Percentiles rank a stretch among this genome's conserved stretches.
These are phyloP conservation scores for Papilionanthe hybrid DNA, from an alignment of 116 monocot genomes.

Conservation along the genomic window DNA sequence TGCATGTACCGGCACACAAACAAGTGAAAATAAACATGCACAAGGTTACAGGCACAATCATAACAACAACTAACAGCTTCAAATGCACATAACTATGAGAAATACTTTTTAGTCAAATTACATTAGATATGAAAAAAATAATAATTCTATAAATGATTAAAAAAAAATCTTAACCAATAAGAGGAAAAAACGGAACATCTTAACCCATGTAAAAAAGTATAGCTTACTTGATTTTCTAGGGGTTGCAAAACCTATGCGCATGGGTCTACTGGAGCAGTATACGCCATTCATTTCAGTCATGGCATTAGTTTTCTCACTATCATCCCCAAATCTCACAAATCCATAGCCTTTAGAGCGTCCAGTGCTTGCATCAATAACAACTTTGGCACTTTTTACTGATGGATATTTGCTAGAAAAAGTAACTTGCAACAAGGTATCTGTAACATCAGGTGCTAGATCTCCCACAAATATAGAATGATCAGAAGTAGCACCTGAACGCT, in stretches of 20 bases:
- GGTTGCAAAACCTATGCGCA: constrained; percentile 6
- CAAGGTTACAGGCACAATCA: neutral
- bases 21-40: neutral
- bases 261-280: constrained; percentile 48
- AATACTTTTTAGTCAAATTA: neutral
- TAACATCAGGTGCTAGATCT: constrained; percentile 81
- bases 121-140: neutral
- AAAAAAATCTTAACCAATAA: neutral
- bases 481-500: constrained; percentile 54
- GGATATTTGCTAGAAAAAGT: constrained; percentile 65
- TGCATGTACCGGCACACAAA: no score
- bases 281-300: constrained; percentile 92
- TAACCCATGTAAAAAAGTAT: neutral
- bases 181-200: neutral
- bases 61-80: neutral
- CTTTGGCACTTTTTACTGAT: constrained; percentile 87
- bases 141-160: neutral
- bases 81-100: neutral
- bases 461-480: constrained; percentile 90
- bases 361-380: constrained; percentile 81
- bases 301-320: constrained; percentile 61
- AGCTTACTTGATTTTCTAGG: constrained; percentile 1
- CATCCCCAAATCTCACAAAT: constrained; percentile 89
- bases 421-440: constrained; percentile 65
- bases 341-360: constrained; percentile 90